Evolutionary conservation across 2,329 filamentous ascomycete species (phyloP).

Genomic region (Pseudocercospora crystallina): DNA sequence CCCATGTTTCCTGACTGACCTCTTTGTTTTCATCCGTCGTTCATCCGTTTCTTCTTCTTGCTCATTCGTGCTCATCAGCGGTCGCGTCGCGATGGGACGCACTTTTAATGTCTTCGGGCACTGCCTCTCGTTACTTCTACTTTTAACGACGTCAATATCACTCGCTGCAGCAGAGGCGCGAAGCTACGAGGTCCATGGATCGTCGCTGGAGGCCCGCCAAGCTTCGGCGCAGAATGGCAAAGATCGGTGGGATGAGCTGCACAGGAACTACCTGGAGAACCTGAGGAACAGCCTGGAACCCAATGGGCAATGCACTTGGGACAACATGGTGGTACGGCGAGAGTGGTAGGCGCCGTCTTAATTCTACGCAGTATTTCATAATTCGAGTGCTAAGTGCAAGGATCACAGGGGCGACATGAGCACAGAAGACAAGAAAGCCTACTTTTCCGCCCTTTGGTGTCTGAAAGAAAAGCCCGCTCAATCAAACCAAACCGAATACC

Average conservation of each 20-base stretch:
- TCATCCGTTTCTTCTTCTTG: not conserved
- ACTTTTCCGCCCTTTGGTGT: constrained; percentile 20
- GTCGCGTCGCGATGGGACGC: not conserved
- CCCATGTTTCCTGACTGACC: too few relatives aligned
- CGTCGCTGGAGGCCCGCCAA: not conserved
- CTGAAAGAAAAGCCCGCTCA: constrained; percentile 17
- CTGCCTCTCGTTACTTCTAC: not conserved
- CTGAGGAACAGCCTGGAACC: constrained; percentile 8
- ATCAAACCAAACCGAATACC: constrained; percentile 11
- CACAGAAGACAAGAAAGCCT: constrained; percentile 15
- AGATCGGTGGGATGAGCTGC: constrained; percentile 15
- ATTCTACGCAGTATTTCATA: not conserved
- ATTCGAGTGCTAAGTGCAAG: not conserved
- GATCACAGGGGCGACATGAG: constrained; percentile 21
- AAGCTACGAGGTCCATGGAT: not conserved
- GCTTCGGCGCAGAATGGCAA: constrained; percentile 3
- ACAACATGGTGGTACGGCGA: constrained; percentile 20
- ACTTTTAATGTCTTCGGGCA: not conserved
- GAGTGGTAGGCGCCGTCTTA: constrained; percentile 14
- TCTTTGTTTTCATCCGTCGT: not conserved
- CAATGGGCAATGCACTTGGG: constrained; percentile 20
- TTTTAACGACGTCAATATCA: not conserved
- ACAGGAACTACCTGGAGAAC: constrained; percentile 10
- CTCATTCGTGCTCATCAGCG: not conserved
- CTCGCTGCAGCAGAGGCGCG: not conserved